Conservation (phyloP, 306 rosid genomes). For the Cyamopsis tetragonoloba region DNA sequence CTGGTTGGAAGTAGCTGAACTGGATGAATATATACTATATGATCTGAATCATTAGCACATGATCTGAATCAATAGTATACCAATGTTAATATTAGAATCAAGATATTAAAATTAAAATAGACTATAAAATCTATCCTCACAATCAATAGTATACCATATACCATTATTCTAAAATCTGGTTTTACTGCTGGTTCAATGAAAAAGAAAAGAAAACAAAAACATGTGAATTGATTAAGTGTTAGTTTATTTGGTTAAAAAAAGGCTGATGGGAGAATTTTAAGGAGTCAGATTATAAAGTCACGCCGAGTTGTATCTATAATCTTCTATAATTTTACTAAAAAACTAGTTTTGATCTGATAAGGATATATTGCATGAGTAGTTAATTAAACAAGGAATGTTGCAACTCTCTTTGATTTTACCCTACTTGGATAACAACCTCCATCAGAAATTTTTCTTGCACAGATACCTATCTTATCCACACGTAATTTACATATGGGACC, state of each 20-base stretch:
- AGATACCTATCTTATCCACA: slow-evolving; percentile 2
- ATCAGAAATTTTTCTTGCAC: not conserved
- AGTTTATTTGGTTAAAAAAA: too few species aligned
- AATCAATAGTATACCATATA: too few species aligned
- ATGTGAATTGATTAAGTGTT: too few species aligned
- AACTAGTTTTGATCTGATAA: too few species aligned
- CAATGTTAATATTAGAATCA: not conserved
- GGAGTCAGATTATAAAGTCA: too few species aligned
- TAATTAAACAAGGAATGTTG: not conserved
- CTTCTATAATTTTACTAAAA: too few species aligned
- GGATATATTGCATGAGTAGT: too few species aligned
- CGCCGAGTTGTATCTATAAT: too few species aligned
- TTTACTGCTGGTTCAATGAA: too few species aligned
- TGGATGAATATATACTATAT: not conserved
- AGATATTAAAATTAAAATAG: not conserved
- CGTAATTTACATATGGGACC: not conserved
- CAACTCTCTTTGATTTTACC: not conserved
- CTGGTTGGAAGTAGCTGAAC: slow-evolving; percentile 29
- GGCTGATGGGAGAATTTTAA: too few species aligned
- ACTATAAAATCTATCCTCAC: not conserved
- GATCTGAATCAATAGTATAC: not conserved
- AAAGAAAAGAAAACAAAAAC: too few species aligned
- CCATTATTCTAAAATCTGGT: too few species aligned
- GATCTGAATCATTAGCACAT: not conserved
- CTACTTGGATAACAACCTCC: not conserved